Evolutionary conservation across 2,329 filamentous ascomycete species (phyloP).

Genomic region (Talaromyces sp.): DNA sequence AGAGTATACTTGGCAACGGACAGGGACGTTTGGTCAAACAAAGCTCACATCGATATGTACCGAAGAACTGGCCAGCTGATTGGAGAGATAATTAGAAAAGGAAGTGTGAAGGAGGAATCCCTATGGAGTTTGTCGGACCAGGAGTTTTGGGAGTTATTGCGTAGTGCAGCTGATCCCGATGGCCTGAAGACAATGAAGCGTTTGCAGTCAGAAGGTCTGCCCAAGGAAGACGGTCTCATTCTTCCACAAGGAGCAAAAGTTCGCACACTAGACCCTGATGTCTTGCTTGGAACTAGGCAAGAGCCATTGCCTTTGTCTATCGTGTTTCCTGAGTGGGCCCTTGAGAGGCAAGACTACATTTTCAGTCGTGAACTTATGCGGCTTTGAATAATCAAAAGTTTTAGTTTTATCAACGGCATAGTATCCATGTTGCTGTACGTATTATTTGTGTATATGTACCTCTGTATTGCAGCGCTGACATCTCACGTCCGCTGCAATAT

Average conservation of each 20-base stretch:
- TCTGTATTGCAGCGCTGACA: too few species aligned
- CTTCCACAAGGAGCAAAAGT: conserved; percentile 27
- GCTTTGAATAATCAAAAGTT: neutral
- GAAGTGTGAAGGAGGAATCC: conserved; percentile 23
- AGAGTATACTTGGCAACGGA: conserved; percentile 31
- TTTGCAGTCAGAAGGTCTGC: conserved; percentile 3
- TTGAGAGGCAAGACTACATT: conserved; percentile 18
- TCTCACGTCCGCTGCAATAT: too few species aligned
- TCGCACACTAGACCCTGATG: conserved; percentile 30
- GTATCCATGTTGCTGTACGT: too few species aligned
- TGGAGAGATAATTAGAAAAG: conserved; percentile 19
- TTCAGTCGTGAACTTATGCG: conserved; percentile 9
- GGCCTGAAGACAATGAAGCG: conserved; percentile 7
- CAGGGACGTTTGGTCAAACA: conserved; percentile 35
- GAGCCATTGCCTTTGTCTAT: conserved; percentile 14
- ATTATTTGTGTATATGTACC: too few species aligned
- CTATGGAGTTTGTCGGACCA: conserved; percentile 32
- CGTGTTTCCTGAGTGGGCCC: conserved; percentile 16
- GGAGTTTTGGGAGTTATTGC: conserved; percentile 32
- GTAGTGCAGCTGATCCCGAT: conserved; percentile 16
- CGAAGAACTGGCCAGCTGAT: conserved; percentile 31
- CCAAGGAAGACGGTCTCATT: conserved; percentile 18
- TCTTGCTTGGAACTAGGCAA: conserved; percentile 14
- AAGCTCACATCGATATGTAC: conserved; percentile 33
- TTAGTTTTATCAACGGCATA: too few species aligned